Evolutionary conservation across 371 early-diverging fungal genomes (phyloP), one percentile per base, ranked within the genome.

Genomic region (Nematocida homosporus): DNA sequence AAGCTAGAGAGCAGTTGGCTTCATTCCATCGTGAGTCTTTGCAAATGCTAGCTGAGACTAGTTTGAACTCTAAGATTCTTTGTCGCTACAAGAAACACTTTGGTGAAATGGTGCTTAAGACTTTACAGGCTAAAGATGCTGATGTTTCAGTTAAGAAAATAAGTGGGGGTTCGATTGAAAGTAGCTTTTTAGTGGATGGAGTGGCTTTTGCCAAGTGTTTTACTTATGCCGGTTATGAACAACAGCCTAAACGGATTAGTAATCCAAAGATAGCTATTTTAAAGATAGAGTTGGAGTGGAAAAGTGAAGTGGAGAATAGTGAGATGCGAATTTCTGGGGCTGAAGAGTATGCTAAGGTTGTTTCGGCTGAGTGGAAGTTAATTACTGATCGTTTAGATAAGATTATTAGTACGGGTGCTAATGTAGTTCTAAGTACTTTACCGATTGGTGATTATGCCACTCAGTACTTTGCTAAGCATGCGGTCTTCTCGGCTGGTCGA

Each of bases 161-260:
- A 60, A 88, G 93, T 35, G 99, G 98, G 78, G 97, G 97, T 52
- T 95, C 90, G 27, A 90, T 99, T 91, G 65, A 93, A 85, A 96
- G 96, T 81, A 94, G 96, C n/a, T 66, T 91, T 37, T 83, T 95
- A 53, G 87, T 97, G 40, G 88, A 92, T 56, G 99, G 99, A 78
- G 95, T 99, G 64, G 97, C 94, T 2, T 99, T 99, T 88, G 97
- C 97, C 85, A 99, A 97, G 88, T 94, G 96, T 1, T 99, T 99
- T 84, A 91, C 97, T 6, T 97, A 97, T 83, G 99, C 99, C 40
- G 99, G 99, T 78, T 96, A 97, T 79, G 97, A 97, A 86, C 99
- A 98, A 85, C 96, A 96, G 86, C 97, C 98, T 77, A 97, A 97
- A 85, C 84, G 86, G 29, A 95, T 97, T 85, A 86, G 88, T 79